A percentile compares a stretch with the other conserved stretches of the same genome.
Conservation (phyloP, 108 stramenopile species). For the Seminavis robusta region DNA sequence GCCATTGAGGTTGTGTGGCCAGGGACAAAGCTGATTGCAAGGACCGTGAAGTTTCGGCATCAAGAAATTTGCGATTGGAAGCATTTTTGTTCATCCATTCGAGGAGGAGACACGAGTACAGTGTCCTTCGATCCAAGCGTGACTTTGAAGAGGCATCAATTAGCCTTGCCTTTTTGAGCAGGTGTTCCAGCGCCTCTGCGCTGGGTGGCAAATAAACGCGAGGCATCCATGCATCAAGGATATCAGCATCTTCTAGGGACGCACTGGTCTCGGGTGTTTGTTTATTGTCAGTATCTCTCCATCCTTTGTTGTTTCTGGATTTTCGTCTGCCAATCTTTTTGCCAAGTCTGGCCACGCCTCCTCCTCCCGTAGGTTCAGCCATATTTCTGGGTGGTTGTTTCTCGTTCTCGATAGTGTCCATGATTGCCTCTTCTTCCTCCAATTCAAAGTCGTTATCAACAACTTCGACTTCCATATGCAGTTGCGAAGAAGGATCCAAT, state of each 20-base stretch:
- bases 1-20: constrained; percentile 80
- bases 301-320: constrained; percentile 4
- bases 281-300: constrained; percentile 18
- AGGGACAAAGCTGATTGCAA: constrained; percentile 73
- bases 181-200: constrained; percentile 6
- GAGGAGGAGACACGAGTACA: constrained; percentile 66
- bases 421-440: constrained; percentile 1
- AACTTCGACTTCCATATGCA: constrained; percentile 52
- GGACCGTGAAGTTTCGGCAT: constrained; percentile 35
- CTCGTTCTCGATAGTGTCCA: constrained; percentile 17
- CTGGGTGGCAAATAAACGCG: constrained; percentile 68
- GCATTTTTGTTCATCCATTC: constrained; percentile 41
- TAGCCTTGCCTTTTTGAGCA: constrained; percentile 21
- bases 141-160: constrained; percentile 55
- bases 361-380: constrained; percentile 12
- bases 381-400: constrained; percentile 18
- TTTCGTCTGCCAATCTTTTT: constrained; percentile 15
- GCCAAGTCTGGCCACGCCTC: constrained; percentile 44
- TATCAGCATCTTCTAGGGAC: constrained; percentile 10
- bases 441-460: constrained; percentile 22
- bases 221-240: constrained; percentile 60
- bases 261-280: constrained; percentile 6
- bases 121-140: constrained; percentile 72
- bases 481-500: constrained; percentile 23
- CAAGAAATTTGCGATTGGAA: constrained; percentile 54